Base-by-base conservation (phyloP, 805 yeast species). In the Maudiozyma turicensis region DNA sequence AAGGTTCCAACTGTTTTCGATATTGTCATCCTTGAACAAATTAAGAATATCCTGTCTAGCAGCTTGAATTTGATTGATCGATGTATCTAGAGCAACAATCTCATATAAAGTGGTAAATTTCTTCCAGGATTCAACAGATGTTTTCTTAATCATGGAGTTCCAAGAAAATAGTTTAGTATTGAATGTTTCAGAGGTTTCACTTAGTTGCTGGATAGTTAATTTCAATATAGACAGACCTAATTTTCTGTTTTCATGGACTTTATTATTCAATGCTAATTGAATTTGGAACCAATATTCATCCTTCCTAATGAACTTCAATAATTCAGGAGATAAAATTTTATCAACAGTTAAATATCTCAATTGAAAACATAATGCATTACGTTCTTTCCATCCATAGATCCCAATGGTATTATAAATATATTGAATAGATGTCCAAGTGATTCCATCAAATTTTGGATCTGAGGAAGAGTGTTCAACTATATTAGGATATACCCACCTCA, bases 11-110 rank as follows among this genome's bases (percentile, higher is more conserved):
- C 82, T 72, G 0, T 82, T 72, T 35, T 82, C 81, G 46, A 88
- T 74, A 0, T 86, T 77, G 1, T 63, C 52, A 3, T 76, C 73
- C 0, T 72, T 59, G 28, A 86, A 70, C 11, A 86, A 62, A 1
- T 67, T 67, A 1, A 78, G 61, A 42, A 89, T 76, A 56, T 86
- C 95, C 7, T 67, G 67, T 1, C 75, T 65, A 0, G 93, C 91
- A 10, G 87, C 95, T 55, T 82, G 81, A 0, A 90, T 80, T 64
- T 90, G 96, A 57, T 90, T 89, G 57, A 86, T 67, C 0, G 96
- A 85, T 0, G 96, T 80, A 61, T 89, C 96, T 39, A 89, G 74
- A 1, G 88, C 93, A 30, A 86, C 67, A 44, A 89, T 84, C 59
- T 89, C 96, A 57, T 78, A 84, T 11, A 89, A 66, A 0, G 95